Evolutionary conservation across 345 rosid genomes (phyloP).

Genomic region (Brassica juncea): DNA sequence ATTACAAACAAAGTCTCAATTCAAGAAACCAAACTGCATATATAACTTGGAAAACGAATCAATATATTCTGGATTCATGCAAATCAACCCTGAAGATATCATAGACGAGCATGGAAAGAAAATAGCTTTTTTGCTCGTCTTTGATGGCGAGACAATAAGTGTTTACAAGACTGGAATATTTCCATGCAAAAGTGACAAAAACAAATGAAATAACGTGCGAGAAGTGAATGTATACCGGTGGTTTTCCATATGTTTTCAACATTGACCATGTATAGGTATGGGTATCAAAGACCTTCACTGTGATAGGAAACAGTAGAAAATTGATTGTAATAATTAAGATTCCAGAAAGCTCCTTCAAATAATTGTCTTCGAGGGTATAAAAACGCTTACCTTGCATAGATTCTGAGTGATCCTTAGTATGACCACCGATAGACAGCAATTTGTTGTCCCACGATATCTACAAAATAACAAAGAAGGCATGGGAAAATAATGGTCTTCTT

Average conservation of each 20-base stretch:
- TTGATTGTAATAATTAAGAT: constrained; percentile 10
- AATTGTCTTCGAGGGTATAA: neutral
- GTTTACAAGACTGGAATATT: constrained; percentile 21
- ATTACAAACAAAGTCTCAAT: constrained; percentile 11
- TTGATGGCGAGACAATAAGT: neutral
- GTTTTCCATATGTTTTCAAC: constrained; percentile 93
- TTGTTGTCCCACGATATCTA: constrained; percentile 93
- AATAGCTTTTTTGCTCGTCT: neutral
- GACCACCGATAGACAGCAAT: constrained; percentile 91
- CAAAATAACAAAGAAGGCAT: constrained; percentile 32
- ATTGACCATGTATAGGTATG: constrained; percentile 76
- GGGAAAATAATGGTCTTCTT: constrained; percentile 26
- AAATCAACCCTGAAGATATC: constrained; percentile 6
- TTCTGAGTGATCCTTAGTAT: constrained; percentile 91
- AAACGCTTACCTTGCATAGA: constrained; percentile 66
- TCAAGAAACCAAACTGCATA: constrained; percentile 11
- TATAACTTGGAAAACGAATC: neutral
- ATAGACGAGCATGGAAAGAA: constrained; percentile 8
- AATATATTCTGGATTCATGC: neutral
- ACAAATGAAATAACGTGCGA: constrained; percentile 15
- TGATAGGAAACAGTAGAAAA: constrained; percentile 33
- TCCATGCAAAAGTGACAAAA: constrained; percentile 20
- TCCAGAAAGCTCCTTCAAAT: constrained; percentile 10
- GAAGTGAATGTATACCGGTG: constrained; percentile 71
- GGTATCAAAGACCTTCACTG: constrained; percentile 90